phyloP scores from a whole-genome alignment of 352 stramenopile genomes.

The Phytopythium litorale region DNA sequence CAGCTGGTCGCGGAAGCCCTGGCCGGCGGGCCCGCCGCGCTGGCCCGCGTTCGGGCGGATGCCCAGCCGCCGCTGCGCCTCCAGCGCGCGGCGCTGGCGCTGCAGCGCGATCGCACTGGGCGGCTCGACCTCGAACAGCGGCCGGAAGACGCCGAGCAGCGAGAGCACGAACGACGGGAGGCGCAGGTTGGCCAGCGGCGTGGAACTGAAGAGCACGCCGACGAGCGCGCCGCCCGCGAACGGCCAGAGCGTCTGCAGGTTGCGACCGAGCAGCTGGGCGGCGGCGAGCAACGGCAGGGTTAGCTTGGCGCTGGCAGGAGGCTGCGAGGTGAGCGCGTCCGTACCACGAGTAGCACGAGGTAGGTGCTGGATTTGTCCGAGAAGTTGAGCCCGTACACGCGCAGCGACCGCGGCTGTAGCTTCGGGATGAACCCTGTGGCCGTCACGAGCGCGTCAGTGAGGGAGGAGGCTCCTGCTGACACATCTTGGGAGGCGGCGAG shows the following conservation, averaged over 20 bases:
- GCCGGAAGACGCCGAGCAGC: conserved; percentile 61
- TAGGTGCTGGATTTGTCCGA: conserved; percentile 84
- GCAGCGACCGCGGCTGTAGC: conserved; percentile 58
- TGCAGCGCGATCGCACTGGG: conserved; percentile 56
- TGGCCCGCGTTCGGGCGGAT: conserved; percentile 29
- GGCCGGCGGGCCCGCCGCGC: conserved; percentile 23
- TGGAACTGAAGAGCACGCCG: conserved; percentile 63
- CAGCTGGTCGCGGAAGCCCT: conserved; percentile 82
- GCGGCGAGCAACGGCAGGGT: not conserved
- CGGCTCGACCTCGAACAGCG: conserved; percentile 80
- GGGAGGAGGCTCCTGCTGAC: not conserved
- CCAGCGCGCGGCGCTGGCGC: conserved; percentile 63
- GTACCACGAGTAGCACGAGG: conserved; percentile 67
- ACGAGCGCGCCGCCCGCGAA: conserved; percentile 62
- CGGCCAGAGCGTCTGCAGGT: conserved; percentile 46
- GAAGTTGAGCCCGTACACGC: conserved; percentile 65
- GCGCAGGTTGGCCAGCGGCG: conserved; percentile 65
- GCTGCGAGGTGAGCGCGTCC: not conserved
- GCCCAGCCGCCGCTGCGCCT: conserved; percentile 66
- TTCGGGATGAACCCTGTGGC: conserved; percentile 74
- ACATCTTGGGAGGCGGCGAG: not conserved
- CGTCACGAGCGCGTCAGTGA: not conserved
- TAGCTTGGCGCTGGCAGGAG: too few species aligned
- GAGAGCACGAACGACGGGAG: conserved; percentile 68
- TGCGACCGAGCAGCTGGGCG: conserved; percentile 58